phyloP scores from a whole-genome alignment of 164 flowering plant genomes.

The Tinospora cordifolia region DNA sequence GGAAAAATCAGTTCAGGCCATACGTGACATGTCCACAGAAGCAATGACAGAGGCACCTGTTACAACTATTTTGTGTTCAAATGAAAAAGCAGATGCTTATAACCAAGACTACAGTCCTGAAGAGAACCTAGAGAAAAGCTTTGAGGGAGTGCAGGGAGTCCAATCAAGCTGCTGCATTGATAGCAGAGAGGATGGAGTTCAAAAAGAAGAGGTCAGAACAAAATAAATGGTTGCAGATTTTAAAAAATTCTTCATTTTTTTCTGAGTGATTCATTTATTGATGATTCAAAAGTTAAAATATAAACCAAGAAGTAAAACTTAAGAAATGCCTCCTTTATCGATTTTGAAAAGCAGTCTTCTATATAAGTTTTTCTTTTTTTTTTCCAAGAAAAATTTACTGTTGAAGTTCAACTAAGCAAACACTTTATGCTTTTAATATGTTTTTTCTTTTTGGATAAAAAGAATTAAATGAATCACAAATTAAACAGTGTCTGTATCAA shows the following conservation, averaged over 20 bases:
- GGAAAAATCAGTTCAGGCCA: neutral
- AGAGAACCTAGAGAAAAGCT: neutral
- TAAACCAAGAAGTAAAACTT: too few species aligned
- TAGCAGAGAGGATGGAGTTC: neutral
- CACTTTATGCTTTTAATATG: too few species aligned
- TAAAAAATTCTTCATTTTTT: neutral
- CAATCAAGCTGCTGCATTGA: neutral
- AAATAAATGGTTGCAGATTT: neutral
- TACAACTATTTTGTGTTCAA: neutral
- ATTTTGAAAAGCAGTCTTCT: too few species aligned
- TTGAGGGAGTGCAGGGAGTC: neutral
- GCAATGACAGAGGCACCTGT: slow-evolving; percentile 1
- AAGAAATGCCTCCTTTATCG: too few species aligned
- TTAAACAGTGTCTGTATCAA: too few species aligned
- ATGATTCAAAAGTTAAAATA: too few species aligned
- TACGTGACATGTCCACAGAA: neutral
- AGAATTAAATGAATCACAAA: too few species aligned
- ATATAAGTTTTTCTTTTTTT: too few species aligned
- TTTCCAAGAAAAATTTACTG: too few species aligned
- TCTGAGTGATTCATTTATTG: too few species aligned
- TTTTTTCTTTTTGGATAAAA: too few species aligned
- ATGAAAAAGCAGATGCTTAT: neutral
- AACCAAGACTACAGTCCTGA: neutral
- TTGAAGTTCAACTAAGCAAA: too few species aligned
- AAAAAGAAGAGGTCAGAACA: slow-evolving; percentile 8